These are phyloP conservation scores for Fusarium phyllophilum DNA, from an alignment of 2,329 filamentous ascomycete genomes.

Conservation along the genomic window DNA sequence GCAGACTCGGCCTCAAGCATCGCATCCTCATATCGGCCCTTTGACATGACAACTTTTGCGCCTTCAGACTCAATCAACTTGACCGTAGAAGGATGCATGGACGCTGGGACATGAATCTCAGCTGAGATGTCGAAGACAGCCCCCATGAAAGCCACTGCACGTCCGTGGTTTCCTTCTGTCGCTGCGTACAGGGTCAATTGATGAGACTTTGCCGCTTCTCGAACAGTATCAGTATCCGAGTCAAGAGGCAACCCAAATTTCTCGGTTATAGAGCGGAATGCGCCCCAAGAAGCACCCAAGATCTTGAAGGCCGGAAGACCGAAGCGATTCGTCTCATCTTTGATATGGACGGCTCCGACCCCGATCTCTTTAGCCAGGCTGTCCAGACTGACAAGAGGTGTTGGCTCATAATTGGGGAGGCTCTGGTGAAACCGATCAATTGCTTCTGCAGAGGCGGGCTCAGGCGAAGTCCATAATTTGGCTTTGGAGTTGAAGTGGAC, in stretches of 20 bases:
- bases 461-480: conserved; percentile 19
- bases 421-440: conserved; percentile 63
- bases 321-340: conserved; percentile 76
- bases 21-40: conserved; percentile 72
- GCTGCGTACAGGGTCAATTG: conserved; percentile 66
- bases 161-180: conserved; percentile 81
- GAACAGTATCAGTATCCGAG: conserved; percentile 56
- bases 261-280: conserved; percentile 65
- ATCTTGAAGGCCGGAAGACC: conserved; percentile 82
- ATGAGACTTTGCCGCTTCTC: conserved; percentile 42
- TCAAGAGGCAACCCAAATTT: conserved; percentile 56
- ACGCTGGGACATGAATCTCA: conserved; percentile 70
- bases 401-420: conserved; percentile 66
- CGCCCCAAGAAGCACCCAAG: conserved; percentile 80
- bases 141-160: conserved; percentile 77
- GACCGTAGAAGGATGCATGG: conserved; percentile 64
- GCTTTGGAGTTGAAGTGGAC: conserved; percentile 42
- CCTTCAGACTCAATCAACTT: conserved; percentile 70
- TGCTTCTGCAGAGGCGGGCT: conserved; percentile 9
- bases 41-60: conserved; percentile 64
- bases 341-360: conserved; percentile 69
- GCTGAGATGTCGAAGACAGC: conserved; percentile 64
- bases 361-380: conserved; percentile 66
- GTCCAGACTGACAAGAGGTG: conserved; percentile 63
- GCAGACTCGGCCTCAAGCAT: conserved; percentile 60